Conservation (phyloP, 805 yeast genomes). For the Starmerella scarabaei region DNA sequence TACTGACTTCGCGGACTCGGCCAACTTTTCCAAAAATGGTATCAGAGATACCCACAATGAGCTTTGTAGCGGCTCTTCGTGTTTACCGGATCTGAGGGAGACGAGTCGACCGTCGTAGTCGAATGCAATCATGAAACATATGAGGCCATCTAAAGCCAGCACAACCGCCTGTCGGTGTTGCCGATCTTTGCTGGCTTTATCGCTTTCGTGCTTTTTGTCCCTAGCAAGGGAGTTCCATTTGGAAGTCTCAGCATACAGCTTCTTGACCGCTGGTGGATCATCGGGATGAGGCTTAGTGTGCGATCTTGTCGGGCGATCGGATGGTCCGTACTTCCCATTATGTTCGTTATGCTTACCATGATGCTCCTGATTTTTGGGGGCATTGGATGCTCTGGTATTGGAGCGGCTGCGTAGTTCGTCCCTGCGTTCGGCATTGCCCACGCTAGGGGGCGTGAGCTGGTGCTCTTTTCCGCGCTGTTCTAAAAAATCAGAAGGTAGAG, state of each 20-base stretch:
- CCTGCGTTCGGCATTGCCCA: no score
- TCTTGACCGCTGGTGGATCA: no score
- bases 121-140: slow-evolving; percentile 30
- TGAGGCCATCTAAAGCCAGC: slow-evolving; percentile 30
- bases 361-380: no score
- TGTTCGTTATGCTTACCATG: no score
- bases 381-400: no score
- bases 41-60: slow-evolving; percentile 31
- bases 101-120: slow-evolving; percentile 30
- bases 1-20: slow-evolving; percentile 19
- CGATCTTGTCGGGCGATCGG: no score
- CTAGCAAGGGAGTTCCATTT: slow-evolving; percentile 31
- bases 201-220: slow-evolving; percentile 31
- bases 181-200: slow-evolving; percentile 23
- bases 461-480: no score
- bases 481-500: slow-evolving; percentile 29
- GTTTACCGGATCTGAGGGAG: slow-evolving; percentile 20
- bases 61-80: neutral
- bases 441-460: no score
- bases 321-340: no score
- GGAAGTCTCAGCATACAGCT: slow-evolving; percentile 21
- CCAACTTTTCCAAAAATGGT: slow-evolving; percentile 26
- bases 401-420: no score
- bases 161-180: slow-evolving; percentile 27
- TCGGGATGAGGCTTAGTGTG: no score